Percentiles rank a stretch among this genome's conserved stretches.
Conservation (phyloP, 768 basidiomycete species). For the Leucocoprinus birnbaumii region DNA sequence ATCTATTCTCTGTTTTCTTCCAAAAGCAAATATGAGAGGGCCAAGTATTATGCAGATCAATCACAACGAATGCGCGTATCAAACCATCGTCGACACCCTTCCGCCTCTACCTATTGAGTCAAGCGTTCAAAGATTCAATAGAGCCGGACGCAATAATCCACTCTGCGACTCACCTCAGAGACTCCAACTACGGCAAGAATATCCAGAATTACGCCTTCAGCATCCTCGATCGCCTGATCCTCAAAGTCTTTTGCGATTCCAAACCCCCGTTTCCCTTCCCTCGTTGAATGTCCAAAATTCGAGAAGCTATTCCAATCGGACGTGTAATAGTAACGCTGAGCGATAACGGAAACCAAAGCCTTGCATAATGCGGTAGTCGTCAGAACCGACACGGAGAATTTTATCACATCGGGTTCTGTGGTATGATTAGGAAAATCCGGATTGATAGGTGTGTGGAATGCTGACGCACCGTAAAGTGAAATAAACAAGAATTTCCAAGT, state of each 20-base stretch:
- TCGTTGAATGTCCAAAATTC: background rate
- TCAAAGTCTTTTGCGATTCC: conserved; percentile 12
- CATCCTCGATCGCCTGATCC: conserved; percentile 25
- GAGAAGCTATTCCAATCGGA: conserved; percentile 23
- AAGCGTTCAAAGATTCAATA: background rate
- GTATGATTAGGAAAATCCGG: too few relatives aligned
- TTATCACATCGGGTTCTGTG: conserved; percentile 53
- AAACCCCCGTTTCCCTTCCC: background rate
- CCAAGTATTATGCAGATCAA: background rate
- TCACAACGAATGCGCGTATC: background rate
- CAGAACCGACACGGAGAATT: conserved; percentile 50
- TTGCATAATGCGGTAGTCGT: conserved; percentile 51
- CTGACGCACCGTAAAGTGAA: conserved; percentile 33
- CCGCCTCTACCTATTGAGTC: conserved; percentile 9
- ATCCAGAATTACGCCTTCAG: conserved; percentile 34
- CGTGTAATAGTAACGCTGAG: conserved; percentile 31
- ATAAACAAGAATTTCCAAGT: conserved; percentile 51
- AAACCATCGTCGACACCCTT: conserved; percentile 12
- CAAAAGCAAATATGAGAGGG: background rate
- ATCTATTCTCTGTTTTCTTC: too few relatives aligned
- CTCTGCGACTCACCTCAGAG: conserved; percentile 30
- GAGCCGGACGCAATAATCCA: background rate
- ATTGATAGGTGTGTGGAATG: background rate
- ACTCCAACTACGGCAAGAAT: conserved; percentile 31
- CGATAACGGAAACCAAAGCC: conserved; percentile 36